Conservation (phyloP, 176 grass and related monocot genomes). For the Saccharum officinarum region DNA sequence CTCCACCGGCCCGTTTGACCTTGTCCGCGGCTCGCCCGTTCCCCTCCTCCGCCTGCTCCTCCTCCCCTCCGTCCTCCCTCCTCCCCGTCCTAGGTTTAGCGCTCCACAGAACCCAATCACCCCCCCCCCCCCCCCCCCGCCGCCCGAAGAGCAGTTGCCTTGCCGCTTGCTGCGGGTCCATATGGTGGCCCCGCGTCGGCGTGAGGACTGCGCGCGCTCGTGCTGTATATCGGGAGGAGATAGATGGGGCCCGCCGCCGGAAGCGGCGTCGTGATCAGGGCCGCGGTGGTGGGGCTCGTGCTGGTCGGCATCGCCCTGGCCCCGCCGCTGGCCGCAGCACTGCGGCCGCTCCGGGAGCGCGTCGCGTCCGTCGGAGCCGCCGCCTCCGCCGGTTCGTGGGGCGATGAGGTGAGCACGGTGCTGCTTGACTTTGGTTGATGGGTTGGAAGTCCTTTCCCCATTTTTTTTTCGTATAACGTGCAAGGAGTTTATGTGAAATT, state of each 20-base stretch:
- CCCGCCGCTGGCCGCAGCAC: conserved; percentile 41
- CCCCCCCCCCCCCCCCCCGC: background rate
- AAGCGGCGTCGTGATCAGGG: conserved; percentile 29
- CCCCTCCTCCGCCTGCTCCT: background rate
- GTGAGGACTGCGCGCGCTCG: conserved; percentile 17
- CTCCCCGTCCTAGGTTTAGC: conserved; percentile 28
- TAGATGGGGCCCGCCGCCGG: conserved; percentile 18
- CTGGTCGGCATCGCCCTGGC: conserved; percentile 34
- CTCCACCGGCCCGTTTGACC: conserved; percentile 38
- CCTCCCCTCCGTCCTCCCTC: too few relatives aligned
- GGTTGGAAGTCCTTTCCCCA: background rate
- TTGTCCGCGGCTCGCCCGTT: background rate
- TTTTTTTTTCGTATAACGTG: background rate
- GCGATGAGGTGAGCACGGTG: conserved; percentile 60
- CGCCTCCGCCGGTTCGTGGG: conserved; percentile 58
- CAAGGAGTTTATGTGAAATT: conserved; percentile 3
- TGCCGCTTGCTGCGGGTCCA: background rate
- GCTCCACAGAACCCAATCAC: conserved; percentile 4
- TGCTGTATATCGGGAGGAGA: background rate
- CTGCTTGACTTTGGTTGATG: background rate
- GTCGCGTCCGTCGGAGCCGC: conserved; percentile 44
- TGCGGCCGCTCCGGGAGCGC: conserved; percentile 76
- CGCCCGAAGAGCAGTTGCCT: conserved; percentile 15
- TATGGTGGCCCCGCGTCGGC: conserved; percentile 30
- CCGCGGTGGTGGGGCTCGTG: conserved; percentile 23